Conservation (phyloP, 2,329 filamentous ascomycete genomes). For the Phoma herbarum region DNA sequence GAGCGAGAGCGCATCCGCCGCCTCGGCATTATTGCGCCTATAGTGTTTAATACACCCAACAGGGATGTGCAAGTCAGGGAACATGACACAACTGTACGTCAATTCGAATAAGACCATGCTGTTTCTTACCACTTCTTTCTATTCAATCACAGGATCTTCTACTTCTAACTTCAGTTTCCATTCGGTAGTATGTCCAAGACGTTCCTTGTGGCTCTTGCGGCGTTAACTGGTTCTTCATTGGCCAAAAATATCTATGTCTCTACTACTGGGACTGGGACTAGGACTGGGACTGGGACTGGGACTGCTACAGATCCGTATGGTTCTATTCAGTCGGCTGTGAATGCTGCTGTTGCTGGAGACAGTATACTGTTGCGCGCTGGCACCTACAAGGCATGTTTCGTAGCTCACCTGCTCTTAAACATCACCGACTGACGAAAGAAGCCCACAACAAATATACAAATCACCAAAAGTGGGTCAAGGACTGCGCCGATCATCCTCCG, state of each 20-base stretch:
- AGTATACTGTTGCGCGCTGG: constrained; percentile 57
- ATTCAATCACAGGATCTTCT: not conserved
- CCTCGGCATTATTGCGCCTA: constrained; percentile 5
- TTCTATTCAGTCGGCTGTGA: constrained; percentile 59
- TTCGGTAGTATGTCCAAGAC: not conserved
- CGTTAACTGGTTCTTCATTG: constrained; percentile 1
- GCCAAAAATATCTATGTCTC: constrained; percentile 56
- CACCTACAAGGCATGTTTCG: constrained; percentile 51
- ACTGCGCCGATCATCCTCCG: not conserved
- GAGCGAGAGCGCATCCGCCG: constrained; percentile 1
- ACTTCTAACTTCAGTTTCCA: not conserved
- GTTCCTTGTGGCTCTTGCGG: constrained; percentile 6
- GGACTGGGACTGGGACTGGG: constrained; percentile 51
- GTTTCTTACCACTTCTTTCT: not conserved
- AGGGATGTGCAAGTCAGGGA: constrained; percentile 7
- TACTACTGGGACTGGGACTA: constrained; percentile 52
- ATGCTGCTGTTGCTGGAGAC: constrained; percentile 58
- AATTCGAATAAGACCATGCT: not conserved
- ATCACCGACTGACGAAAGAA: not conserved
- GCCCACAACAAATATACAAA: not conserved
- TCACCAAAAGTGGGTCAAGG: not conserved
- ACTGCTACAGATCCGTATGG: constrained; percentile 45
- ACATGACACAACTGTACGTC: not conserved
- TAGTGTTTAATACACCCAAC: constrained; percentile 2
- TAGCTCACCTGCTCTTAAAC: too few species aligned